Evolutionary conservation across 805 yeast species (phyloP).

Genomic region (Wickerhamiella lipophila): DNA sequence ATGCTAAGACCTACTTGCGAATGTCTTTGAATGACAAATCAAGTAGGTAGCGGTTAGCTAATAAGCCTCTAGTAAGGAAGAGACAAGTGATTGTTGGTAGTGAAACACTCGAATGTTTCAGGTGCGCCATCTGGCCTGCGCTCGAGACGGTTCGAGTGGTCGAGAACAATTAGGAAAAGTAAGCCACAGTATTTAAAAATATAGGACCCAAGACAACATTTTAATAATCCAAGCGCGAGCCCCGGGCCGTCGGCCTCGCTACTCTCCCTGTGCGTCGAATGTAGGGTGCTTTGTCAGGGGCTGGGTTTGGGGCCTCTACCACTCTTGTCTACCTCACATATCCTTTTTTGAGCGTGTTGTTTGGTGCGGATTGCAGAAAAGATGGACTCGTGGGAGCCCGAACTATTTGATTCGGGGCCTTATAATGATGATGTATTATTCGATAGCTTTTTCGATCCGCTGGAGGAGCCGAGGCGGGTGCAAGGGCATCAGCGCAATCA

Average conservation of each 20-base stretch:
- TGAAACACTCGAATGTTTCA: neutral
- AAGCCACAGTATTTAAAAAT: neutral
- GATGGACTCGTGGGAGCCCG: conserved; percentile 12
- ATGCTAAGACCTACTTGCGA: neutral
- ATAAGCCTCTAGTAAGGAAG: neutral
- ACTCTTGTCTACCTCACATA: neutral
- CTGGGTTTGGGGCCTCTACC: neutral
- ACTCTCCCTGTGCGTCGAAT: neutral
- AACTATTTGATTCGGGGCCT: conserved; percentile 2
- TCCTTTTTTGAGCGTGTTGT: neutral
- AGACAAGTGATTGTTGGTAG: neutral
- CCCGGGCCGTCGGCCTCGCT: neutral
- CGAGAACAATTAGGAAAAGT: neutral
- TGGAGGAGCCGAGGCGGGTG: neutral
- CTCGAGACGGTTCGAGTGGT: neutral
- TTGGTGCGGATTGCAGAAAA: conserved; percentile 5
- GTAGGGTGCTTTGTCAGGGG: neutral
- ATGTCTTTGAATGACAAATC: neutral
- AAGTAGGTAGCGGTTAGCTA: neutral
- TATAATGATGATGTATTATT: conserved; percentile 2
- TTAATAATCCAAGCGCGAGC: neutral
- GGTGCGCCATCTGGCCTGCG: neutral
- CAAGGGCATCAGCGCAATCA: conserved; percentile 2
- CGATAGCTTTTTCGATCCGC: neutral
- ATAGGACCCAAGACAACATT: neutral